These are phyloP conservation scores for Fusarium sororula DNA, from an alignment of 2,329 filamentous ascomycete species.

Conservation along the genomic window DNA sequence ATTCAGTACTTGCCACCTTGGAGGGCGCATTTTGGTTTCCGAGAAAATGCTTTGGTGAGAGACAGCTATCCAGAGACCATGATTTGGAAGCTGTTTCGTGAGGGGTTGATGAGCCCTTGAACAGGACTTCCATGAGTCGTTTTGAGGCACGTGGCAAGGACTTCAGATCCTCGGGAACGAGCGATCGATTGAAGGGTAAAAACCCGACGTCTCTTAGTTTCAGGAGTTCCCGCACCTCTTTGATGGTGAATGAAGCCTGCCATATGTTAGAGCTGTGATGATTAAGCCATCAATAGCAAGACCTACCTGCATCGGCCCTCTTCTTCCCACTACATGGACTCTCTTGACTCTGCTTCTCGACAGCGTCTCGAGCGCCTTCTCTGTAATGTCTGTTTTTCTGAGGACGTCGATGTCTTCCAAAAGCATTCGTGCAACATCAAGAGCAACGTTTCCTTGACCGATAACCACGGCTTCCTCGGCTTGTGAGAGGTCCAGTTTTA, in stretches of 20 bases:
- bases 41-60: conserved; percentile 78
- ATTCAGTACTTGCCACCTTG: conserved; percentile 71
- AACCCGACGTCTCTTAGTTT: conserved; percentile 78
- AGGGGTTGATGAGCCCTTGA: conserved; percentile 72
- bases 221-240: conserved; percentile 89
- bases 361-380: conserved; percentile 79
- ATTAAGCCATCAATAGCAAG: conserved; percentile 19
- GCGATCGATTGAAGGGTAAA: conserved; percentile 69
- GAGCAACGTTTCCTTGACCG: conserved; percentile 94
- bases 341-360: conserved; percentile 77
- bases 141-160: conserved; percentile 78
- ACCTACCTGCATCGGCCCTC: conserved; percentile 84
- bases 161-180: conserved; percentile 74
- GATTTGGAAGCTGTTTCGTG: conserved; percentile 64
- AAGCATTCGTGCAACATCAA: conserved; percentile 91
- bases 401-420: conserved; percentile 79
- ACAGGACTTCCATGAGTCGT: conserved; percentile 81
- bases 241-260: conserved; percentile 92
- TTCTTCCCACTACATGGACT: conserved; percentile 87
- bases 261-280: not conserved
- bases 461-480: conserved; percentile 88
- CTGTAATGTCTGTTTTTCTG: conserved; percentile 86
- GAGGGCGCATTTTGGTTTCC: conserved; percentile 55
- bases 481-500: conserved; percentile 76
- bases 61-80: conserved; percentile 87